phyloP scores from a whole-genome alignment of 257 asterid species.

The Przewalskia tangutica region DNA sequence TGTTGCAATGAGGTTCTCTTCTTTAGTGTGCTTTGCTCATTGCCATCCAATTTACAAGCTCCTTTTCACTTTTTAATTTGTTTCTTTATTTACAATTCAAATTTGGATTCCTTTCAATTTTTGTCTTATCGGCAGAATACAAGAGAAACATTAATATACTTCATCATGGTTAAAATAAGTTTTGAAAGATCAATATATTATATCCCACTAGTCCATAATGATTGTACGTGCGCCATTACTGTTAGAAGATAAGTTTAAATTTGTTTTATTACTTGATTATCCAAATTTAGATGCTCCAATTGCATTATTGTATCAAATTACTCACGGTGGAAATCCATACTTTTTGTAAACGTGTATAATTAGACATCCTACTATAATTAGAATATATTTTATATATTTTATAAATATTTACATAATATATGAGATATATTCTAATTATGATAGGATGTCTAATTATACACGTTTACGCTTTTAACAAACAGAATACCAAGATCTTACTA shows the following conservation, averaged over 20 bases:
- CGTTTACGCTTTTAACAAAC: background rate
- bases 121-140: background rate
- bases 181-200: background rate
- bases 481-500: background rate
- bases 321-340: background rate
- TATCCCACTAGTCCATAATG: background rate
- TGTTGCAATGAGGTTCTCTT: constrained; percentile 27
- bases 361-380: no score
- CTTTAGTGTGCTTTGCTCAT: constrained; percentile 18
- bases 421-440: no score
- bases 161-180: background rate
- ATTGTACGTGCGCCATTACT: constrained; percentile 2
- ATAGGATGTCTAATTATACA: no score
- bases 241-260: background rate
- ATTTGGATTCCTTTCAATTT: background rate
- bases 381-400: no score
- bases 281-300: background rate
- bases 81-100: background rate
- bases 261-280: background rate
- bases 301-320: background rate
- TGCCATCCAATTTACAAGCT: constrained; percentile 18
- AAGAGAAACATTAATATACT: background rate
- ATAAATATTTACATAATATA: no score
- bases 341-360: no score
- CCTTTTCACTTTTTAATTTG: background rate